These are phyloP conservation scores for Cytospora piceicola DNA, from an alignment of 2,329 filamentous ascomycete species.

Conservation along the genomic window DNA sequence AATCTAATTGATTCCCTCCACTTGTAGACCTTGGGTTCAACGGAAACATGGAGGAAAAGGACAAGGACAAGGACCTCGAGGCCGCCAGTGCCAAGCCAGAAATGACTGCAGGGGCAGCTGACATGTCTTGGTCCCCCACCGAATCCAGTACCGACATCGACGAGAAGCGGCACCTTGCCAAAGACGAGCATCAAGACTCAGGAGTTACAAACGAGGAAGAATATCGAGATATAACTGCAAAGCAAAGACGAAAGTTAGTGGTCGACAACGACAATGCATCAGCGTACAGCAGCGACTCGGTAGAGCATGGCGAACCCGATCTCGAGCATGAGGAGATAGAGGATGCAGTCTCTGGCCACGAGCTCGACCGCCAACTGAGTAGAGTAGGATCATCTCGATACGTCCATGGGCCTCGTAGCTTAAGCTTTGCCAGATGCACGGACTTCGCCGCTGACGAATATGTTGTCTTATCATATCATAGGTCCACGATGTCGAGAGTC, in stretches of 20 bases:
- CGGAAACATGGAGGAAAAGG: slow-evolving; percentile 12
- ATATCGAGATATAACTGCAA: neutral
- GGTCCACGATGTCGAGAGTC: slow-evolving; percentile 29
- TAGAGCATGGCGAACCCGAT: slow-evolving; percentile 32
- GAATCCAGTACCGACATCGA: slow-evolving; percentile 25
- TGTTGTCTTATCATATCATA: neutral
- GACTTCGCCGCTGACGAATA: slow-evolving; percentile 3
- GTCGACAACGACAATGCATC: neutral
- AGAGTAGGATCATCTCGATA: slow-evolving; percentile 29
- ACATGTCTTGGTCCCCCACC: slow-evolving; percentile 8
- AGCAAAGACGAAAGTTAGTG: neutral
- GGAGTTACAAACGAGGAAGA: neutral
- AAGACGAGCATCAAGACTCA: neutral
- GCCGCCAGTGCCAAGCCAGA: slow-evolving; percentile 5
- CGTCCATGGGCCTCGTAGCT: neutral
- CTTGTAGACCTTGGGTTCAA: neutral
- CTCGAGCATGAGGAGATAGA: slow-evolving; percentile 40
- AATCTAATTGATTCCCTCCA: neutral
- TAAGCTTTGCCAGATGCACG: neutral
- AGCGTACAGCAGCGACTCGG: slow-evolving; percentile 7
- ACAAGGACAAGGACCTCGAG: slow-evolving; percentile 13
- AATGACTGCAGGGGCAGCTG: neutral
- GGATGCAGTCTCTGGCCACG: slow-evolving; percentile 36
- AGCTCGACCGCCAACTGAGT: slow-evolving; percentile 37
- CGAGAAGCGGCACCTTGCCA: slow-evolving; percentile 9